Evolutionary conservation across 2,329 filamentous ascomycete species (phyloP), one percentile per base, ranked within the genome.

Genomic region (Diaporthe citrichinensis): DNA sequence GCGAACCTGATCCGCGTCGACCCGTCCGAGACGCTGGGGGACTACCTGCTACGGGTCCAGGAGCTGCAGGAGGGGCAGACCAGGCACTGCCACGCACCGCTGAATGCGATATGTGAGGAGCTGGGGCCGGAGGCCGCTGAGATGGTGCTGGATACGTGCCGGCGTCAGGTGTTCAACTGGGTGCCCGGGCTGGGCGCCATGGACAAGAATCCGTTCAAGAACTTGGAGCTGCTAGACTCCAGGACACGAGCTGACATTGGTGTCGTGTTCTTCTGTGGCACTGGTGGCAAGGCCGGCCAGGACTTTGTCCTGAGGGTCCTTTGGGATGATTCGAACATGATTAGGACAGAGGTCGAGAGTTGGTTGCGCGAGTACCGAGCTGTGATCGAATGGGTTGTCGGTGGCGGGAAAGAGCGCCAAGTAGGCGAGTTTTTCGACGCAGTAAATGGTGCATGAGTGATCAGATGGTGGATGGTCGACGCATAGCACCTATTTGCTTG

Each of bases 1-100:
- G 65, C 65, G 14, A 68, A 53, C 65, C 65, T 68, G 44, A 20
- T 68, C 31, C 65, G 9, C 14, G n/a, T 68, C n/a, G 65, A 68
- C 31, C 46, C 28, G 44, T 20, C 31, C 23, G 62, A 68, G 62
- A 8, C 62, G 23, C 44, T 68, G 1, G 46, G 14, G 23, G 62
- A 39, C 7, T 51, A 53, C 23, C 23, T 68, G 20, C 20, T 20
- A 31, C 44, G 62, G 44, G 46, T 53, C 14, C 62, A 68, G 62
- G 62, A 28, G 28, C 44, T 68, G 0, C 62, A 68, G 31, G 4
- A n/a, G 5, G 62, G 31, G 3, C 62, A 68, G 46, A 53, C 62
- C 1, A 51, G 46, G 31, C 44, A 68, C 44, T 68, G 62, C 23
- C 62, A 68, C 14, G 62, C 62, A 46, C 62, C 62, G 2, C 46